Percentiles rank a stretch among this genome's conserved stretches.
Evolutionary conservation across 2,329 filamentous ascomycete species (phyloP).

Genomic region (Akanthomyces dipterigenus): DNA sequence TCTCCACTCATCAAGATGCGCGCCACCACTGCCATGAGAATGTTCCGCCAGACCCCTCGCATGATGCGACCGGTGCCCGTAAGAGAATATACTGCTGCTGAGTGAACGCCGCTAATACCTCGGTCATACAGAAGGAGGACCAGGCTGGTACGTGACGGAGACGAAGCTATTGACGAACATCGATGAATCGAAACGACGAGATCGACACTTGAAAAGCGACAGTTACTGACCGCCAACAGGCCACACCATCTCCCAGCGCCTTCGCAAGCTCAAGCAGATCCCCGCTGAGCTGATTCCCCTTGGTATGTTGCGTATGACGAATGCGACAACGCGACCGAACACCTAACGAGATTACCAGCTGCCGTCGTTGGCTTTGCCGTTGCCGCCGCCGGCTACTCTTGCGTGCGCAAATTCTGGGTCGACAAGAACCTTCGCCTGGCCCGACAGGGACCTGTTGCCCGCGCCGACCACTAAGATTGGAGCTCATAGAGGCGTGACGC

Average conservation of each 20-base stretch:
- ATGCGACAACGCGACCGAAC: background rate
- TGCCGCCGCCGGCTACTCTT: slow-evolving; percentile 73
- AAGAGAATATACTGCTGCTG: slow-evolving; percentile 26
- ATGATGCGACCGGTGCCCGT: slow-evolving; percentile 69
- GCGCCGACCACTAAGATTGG: slow-evolving; percentile 30
- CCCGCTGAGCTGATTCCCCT: slow-evolving; percentile 92
- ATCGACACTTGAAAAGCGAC: slow-evolving; percentile 15
- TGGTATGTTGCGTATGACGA: slow-evolving; percentile 49
- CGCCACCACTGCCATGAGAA: slow-evolving; percentile 57
- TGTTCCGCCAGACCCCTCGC: slow-evolving; percentile 59
- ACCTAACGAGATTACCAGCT: slow-evolving; percentile 41
- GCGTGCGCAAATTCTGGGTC: slow-evolving; percentile 70
- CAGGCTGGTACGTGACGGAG: slow-evolving; percentile 53
- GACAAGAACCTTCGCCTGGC: slow-evolving; percentile 90
- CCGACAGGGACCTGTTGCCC: slow-evolving; percentile 53
- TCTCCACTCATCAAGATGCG: slow-evolving; percentile 47
- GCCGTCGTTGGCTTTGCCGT: slow-evolving; percentile 83
- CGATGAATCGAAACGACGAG: background rate
- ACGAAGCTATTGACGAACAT: slow-evolving; percentile 13
- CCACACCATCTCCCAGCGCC: slow-evolving; percentile 93
- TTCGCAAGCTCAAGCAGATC: slow-evolving; percentile 82
- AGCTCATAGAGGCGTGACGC: slow-evolving; percentile 13
- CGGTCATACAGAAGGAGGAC: slow-evolving; percentile 52
- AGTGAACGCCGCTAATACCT: slow-evolving; percentile 20
- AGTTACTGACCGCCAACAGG: slow-evolving; percentile 44